Evolutionary conservation across 768 basidiomycete genomes (phyloP), one percentile per base, ranked within the genome.

Genomic region (Phylloporus arenicola): DNA sequence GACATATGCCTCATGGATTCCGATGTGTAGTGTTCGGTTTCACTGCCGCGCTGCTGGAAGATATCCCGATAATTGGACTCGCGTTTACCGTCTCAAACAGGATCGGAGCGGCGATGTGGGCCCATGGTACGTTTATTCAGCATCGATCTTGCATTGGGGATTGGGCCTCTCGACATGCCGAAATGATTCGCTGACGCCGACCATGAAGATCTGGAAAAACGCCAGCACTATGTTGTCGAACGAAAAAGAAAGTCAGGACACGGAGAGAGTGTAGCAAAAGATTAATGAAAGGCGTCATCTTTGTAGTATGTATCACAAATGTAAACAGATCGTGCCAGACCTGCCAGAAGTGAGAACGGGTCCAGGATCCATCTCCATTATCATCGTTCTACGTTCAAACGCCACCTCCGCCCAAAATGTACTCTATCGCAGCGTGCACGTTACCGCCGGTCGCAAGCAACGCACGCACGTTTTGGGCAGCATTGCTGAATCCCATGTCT

Each of bases 81-180:
- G 67, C 86, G 10, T 91, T 95, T 63, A 84, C 84, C 2, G 74
- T 95, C 16, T 92, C 90, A 0, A 94, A 95, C 63, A 77, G 90
- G 6, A 79, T 95, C 22, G 92, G 92, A 6, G 93, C 90, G 3
- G 92, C 92, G 1, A 95, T 96, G 93, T 96, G 92, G 86, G 87
- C 88, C 5, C 82, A 84, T 55, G 88, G 86, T 88, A 49, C 14
- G 73, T 59, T 19, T n/a, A 14, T 35, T 16, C 35, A 1, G 25
- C 27, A 5, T 22, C 17, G 4, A 7, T 48, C 17, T 13, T 14
- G 13, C 34, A 35, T n/a, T 16, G 2, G 24, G 8, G 14, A 5
- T 16, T 16, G 16, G 9, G 16, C 34, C 16, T n/a, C 34, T 34
- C n/a, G n/a, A 34, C 34, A 19, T 12, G 25, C 30, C 16, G 13